Evolutionary conservation across 2,329 filamentous ascomycete genomes (phyloP), one percentile per base, ranked within the genome.

Genomic region (Lomentospora prolificans): DNA sequence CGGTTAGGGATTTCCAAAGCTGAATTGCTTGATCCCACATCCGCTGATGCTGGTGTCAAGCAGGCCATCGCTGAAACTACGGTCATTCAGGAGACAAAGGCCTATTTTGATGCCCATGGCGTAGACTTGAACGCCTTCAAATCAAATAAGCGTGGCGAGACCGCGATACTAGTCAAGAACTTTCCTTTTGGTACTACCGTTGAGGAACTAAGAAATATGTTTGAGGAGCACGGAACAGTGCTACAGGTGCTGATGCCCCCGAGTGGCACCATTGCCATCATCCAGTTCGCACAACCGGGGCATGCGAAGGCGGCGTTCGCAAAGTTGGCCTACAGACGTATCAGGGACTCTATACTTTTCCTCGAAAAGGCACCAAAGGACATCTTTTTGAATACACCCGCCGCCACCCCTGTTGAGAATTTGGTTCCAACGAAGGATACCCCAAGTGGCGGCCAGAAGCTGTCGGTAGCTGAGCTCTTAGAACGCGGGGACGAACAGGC

Each of bases 61-160:
- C 94, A 97, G 75, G 94, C 94, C 8, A 87, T 96, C 69, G 94
- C 92, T 46, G 94, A 99, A 75, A 97, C 92, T 22, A 87, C 94
- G 60, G 82, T 96, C 62, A 97, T 99, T 57, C 90, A 96, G 72
- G 94, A 97, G 69, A 96, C 90, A 2, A 97, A 96, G 70, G 78
- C 86, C 8, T 99, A 95, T 71, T 96, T 99, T 66, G 77, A 80
- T 55, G 80, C 86, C 48, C 89, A 96, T 61, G 92, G 92, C 33
- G 88, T 97, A 22, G 90, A 97, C 69, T 77, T 99, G 50, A 86
- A 96, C 60, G 87, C 91, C 9, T 97, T 99, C 75, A 94, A 92
- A 69, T 84, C 81, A 56, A 83, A 84, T 59, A 84, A 89, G 67
- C 85, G 91, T 65, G 92, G 92, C 58, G 91, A 96, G 67, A 87